These are phyloP conservation scores for Astragalus glycyphyllos DNA, from an alignment of 306 rosid genomes.

Conservation along the genomic window DNA sequence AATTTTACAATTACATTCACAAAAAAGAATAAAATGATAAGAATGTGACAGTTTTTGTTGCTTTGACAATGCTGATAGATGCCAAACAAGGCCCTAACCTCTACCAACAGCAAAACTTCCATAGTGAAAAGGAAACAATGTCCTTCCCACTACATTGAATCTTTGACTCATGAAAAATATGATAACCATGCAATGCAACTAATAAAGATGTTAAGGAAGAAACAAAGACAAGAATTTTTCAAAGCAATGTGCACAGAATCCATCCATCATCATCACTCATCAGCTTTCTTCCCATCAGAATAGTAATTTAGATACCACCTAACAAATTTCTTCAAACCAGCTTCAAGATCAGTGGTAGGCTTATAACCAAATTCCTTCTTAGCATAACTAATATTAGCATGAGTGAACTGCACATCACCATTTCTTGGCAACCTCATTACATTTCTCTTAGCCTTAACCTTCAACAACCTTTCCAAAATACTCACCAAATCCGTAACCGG, in stretches of 20 bases:
- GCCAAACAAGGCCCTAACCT: constrained; percentile 50
- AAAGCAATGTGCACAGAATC: background rate
- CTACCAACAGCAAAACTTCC: constrained; percentile 54
- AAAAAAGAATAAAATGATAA: no score
- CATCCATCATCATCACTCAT: background rate
- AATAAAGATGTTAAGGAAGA: constrained; percentile 41
- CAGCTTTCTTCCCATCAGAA: constrained; percentile 13
- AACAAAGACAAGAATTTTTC: constrained; percentile 63
- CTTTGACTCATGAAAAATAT: constrained; percentile 52
- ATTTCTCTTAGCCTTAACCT: constrained; percentile 28
- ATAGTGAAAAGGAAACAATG: constrained; percentile 46
- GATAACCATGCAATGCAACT: constrained; percentile 34
- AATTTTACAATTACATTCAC: no score
- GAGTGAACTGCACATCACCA: constrained; percentile 29
- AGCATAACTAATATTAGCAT: constrained; percentile 25
- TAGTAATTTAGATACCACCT: constrained; percentile 22
- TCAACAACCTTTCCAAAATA: constrained; percentile 27
- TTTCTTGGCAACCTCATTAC: constrained; percentile 15
- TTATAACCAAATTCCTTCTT: constrained; percentile 8
- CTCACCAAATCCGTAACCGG: constrained; percentile 14
- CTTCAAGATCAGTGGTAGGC: background rate
- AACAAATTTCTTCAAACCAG: constrained; percentile 33
- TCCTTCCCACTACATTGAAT: constrained; percentile 58
- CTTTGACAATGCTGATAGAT: constrained; percentile 42
- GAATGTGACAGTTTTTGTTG: no score